Conservation (phyloP, 768 basidiomycete species). For the Lactarius evosmus region DNA sequence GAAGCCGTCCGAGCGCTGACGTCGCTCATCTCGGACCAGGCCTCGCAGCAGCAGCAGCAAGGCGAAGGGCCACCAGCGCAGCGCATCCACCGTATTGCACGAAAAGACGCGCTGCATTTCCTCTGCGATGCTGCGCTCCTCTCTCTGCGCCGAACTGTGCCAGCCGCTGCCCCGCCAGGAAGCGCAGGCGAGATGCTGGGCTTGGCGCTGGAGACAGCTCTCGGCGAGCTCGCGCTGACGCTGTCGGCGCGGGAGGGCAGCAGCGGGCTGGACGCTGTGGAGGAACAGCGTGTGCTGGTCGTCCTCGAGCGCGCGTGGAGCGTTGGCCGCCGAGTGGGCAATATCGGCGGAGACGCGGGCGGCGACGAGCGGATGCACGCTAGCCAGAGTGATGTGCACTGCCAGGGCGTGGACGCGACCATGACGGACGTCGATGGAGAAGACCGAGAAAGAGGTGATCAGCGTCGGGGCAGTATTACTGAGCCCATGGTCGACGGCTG, state of each 20-base stretch:
- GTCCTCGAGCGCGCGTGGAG: constrained; percentile 21
- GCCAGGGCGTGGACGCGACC: background rate
- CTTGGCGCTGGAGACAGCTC: constrained; percentile 5
- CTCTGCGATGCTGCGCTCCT: constrained; percentile 15
- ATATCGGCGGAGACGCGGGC: background rate
- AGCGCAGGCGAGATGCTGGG: constrained; percentile 1
- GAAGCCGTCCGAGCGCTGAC: constrained; percentile 17
- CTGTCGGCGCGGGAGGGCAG: constrained; percentile 1
- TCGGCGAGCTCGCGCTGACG: constrained; percentile 16
- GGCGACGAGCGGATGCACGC: background rate
- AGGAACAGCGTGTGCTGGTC: constrained; percentile 15
- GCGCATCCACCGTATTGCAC: constrained; percentile 18
- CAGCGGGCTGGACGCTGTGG: constrained; percentile 14
- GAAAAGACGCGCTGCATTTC: constrained; percentile 22
- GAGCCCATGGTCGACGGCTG: background rate
- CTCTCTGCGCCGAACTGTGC: constrained; percentile 3
- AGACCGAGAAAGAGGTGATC: background rate
- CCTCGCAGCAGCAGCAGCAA: background rate
- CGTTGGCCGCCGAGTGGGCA: constrained; percentile 14
- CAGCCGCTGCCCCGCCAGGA: background rate
- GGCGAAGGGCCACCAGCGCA: background rate
- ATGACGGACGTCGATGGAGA: background rate
- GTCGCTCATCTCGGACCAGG: constrained; percentile 6
- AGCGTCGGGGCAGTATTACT: background rate
- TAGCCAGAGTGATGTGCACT: background rate